A percentile compares a stretch with the other conserved stretches of the same genome.
These are phyloP conservation scores for Alternaria sp. DNA, from an alignment of 2,329 filamentous ascomycete species.

Conservation along the genomic window DNA sequence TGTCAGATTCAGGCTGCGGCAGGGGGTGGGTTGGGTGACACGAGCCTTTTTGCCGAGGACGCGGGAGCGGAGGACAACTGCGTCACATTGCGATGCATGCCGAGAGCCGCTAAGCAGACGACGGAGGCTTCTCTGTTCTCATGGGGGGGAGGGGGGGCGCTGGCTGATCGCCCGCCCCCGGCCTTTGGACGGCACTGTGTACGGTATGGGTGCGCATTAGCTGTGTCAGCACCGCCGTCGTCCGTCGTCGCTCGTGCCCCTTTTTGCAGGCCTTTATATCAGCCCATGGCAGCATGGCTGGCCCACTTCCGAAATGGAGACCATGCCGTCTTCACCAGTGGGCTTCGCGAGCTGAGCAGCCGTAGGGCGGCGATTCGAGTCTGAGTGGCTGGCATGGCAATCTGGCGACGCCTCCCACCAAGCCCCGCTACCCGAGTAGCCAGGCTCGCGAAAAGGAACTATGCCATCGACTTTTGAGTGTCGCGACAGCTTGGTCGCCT, in stretches of 20 bases:
- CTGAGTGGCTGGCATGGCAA: slow-evolving; percentile 24
- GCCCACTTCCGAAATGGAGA: background rate
- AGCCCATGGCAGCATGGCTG: slow-evolving; percentile 24
- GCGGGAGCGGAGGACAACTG: slow-evolving; percentile 47
- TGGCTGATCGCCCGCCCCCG: slow-evolving; percentile 33
- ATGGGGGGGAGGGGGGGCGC: slow-evolving; percentile 39
- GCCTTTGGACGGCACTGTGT: slow-evolving; percentile 5
- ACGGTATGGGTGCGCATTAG: slow-evolving; percentile 1
- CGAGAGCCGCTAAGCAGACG: slow-evolving; percentile 41
- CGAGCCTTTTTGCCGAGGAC: slow-evolving; percentile 44
- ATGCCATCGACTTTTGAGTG: background rate
- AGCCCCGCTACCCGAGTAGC: slow-evolving; percentile 26
- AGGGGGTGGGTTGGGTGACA: slow-evolving; percentile 43
- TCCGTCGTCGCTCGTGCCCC: slow-evolving; percentile 16
- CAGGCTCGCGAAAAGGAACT: slow-evolving; percentile 10
- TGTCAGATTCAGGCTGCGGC: slow-evolving; percentile 40
- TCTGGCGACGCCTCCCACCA: slow-evolving; percentile 21
- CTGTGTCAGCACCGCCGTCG: slow-evolving; percentile 12
- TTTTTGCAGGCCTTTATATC: slow-evolving; percentile 13
- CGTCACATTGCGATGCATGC: slow-evolving; percentile 41
- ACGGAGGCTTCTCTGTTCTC: slow-evolving; percentile 42
- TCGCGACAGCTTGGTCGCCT: slow-evolving; percentile 3
- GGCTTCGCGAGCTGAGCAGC: slow-evolving; percentile 27
- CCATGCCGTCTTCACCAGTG: slow-evolving; percentile 4
- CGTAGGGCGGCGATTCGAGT: slow-evolving; percentile 27